Base-by-base conservation (phyloP, 1,284 basidiomycete species). In the Agaricales sp. region DNA sequence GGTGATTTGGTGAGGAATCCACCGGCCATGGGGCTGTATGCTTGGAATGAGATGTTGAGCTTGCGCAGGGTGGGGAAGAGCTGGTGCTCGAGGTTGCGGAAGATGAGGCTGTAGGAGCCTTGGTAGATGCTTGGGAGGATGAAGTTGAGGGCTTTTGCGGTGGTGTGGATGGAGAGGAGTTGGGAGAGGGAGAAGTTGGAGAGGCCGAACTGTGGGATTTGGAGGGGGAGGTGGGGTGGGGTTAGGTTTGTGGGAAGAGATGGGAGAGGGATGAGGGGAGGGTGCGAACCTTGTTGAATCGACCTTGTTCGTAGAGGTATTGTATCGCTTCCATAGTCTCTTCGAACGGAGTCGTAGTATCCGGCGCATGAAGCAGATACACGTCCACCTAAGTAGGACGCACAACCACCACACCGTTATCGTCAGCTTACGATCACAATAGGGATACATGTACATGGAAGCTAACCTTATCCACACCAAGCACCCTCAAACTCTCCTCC, bases 351-450 rank as follows among this genome's bases (percentile, higher is more conserved):
- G 39, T 41, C n/a, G 39, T 11, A 20, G 39, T 4, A 20, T 41
- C 19, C 6, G 39, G 39, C 8, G 8, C 39, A 20, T 41, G 39
- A 18, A 41, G 6, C 39, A 41, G 6, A 41, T 41, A 41, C 8
- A 41, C 39, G 39, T n/a, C 39, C 4, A 41, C 39, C 39, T 41
- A 41, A 30, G n/a, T n/a, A n/a, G n/a, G n/a, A n/a, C n/a, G n/a
- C n/a, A n/a, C n/a, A n/a, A n/a, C n/a, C n/a, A n/a, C n/a, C n/a
- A n/a, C n/a, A n/a, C n/a, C n/a, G n/a, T n/a, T n/a, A n/a, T n/a
- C n/a, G n/a, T n/a, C n/a, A n/a, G n/a, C 14, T 14, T 30, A 6
- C 26, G 26, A 30, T 30, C 26, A 30, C 6, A 14, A 30, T 6
- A 30, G 14, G 6, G 6, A 6, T 30, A 14, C 14, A 30, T 6